Evolutionary conservation across 495 filamentous ascomycete species (phyloP), one percentile per base, ranked within the genome.

Genomic region (Evernia prunastri): DNA sequence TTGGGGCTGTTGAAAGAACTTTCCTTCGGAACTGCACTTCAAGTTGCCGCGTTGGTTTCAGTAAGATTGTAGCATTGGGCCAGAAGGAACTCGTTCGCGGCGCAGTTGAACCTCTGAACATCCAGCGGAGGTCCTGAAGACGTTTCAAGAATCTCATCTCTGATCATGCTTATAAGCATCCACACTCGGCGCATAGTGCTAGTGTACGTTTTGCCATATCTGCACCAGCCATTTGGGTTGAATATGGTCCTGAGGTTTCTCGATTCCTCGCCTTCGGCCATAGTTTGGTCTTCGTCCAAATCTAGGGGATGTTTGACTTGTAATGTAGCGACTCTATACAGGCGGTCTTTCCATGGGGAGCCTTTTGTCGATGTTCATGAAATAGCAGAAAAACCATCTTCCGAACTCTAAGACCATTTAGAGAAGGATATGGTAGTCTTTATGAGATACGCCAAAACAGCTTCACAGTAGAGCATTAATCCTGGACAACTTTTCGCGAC

Each of bases 71-170:
- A 56, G 33, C 11, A 33, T 3, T 42, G 4, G 33, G 47, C 4
- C 18, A 20, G 7, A 33, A 13, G 7, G 13, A 1, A 40, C 68
- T 59, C 71, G 66, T 15, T 67, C 66, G 13, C 77, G 78, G 27
- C 71, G 67, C 18, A 73, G 56, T 54, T 70, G 63, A 23, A 73
- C 67, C 25, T 68, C 68, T 73, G 71, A 4, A 74, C 70, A 49
- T 71, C 70, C 10, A 73, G 68, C 35, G 75, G 68, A n/a, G 73
- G 77, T 3, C 81, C 79, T 15, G 87, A 68, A 18, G 84, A 81
- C 25, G 87, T 79, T 63, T 86, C 79, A 25, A 88, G 77, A 18
- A 86, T 80, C 60, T 85, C 79, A 61, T 87, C 86, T 20, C 80
- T 70, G 12, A 83, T 76, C 6, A 77, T 64, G 0, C 79, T 72